phyloP scores from a whole-genome alignment of 805 yeast genomes.

The Brettanomyces naardenensis region DNA sequence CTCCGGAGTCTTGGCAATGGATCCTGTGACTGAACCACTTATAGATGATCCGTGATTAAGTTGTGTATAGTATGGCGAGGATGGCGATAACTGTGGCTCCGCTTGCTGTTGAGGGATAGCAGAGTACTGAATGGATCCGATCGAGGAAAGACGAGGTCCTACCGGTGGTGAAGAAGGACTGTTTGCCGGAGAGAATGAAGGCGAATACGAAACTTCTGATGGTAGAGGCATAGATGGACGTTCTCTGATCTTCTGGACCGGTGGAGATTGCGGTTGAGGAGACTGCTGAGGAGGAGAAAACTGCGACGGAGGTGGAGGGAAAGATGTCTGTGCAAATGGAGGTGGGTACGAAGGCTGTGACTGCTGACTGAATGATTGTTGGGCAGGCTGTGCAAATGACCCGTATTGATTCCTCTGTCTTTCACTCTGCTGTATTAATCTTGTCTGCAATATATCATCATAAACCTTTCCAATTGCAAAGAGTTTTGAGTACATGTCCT shows the following conservation, averaged over 20 bases:
- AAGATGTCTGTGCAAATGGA: too few species aligned
- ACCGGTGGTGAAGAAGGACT: slow-evolving; percentile 1
- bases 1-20: slow-evolving; percentile 1
- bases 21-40: background rate
- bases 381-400: too few species aligned
- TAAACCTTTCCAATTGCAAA: slow-evolving; percentile 70
- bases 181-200: background rate
- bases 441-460: slow-evolving; percentile 60
- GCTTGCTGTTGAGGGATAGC: slow-evolving; percentile 2
- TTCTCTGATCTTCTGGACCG: background rate
- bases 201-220: too few species aligned
- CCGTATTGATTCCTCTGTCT: too few species aligned
- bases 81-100: too few species aligned
- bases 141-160: background rate
- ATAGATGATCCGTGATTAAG: too few species aligned
- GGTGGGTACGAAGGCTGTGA: background rate
- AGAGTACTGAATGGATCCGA: slow-evolving; percentile 1
- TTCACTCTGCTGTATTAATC: slow-evolving; percentile 30
- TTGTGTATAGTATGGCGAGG: too few species aligned
- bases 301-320: too few species aligned
- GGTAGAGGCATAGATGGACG: slow-evolving; percentile 1
- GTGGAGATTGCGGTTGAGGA: background rate
- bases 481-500: slow-evolving; percentile 71
- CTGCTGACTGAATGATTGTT: background rate
- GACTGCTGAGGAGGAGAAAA: background rate